Evolutionary conservation across 116 monocot genomes (phyloP).

Genomic region (Iris pallida): DNA sequence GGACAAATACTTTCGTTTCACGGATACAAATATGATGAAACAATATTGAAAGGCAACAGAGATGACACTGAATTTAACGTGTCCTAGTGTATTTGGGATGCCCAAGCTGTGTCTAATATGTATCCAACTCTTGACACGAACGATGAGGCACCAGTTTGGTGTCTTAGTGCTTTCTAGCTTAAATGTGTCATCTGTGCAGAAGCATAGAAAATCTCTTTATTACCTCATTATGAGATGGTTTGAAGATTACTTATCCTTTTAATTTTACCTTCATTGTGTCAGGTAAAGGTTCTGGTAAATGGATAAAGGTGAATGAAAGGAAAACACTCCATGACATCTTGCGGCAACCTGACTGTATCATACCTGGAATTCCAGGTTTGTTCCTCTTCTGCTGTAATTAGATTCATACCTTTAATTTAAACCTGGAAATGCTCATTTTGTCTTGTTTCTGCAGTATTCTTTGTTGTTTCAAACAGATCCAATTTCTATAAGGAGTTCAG

Average conservation of each 20-base stretch:
- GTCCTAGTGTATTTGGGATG: too few species aligned
- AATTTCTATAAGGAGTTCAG: constrained; percentile 73
- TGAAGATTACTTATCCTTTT: neutral
- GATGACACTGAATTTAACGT: too few species aligned
- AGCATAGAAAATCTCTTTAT: too few species aligned
- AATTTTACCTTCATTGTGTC: constrained; percentile 7
- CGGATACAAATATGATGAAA: too few species aligned
- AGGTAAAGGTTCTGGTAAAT: constrained; percentile 36
- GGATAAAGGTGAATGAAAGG: constrained; percentile 84
- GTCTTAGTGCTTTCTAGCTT: too few species aligned
- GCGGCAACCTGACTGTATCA: constrained; percentile 59
- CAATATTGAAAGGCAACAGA: too few species aligned
- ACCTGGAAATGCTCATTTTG: neutral
- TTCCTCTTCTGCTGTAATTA: neutral
- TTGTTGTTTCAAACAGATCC: constrained; percentile 68
- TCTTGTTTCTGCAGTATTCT: constrained; percentile 58
- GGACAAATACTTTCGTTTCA: too few species aligned
- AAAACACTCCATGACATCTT: constrained; percentile 63
- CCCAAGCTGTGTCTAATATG: too few species aligned
- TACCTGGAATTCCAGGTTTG: constrained; percentile 77
- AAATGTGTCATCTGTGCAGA: too few species aligned
- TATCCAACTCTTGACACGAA: too few species aligned
- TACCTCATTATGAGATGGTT: neutral
- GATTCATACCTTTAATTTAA: neutral
- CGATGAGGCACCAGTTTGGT: too few species aligned